Percentiles rank a stretch among this genome's conserved stretches.
Evolutionary conservation across 306 rosid species (phyloP).

Genomic region (Purshia tridentata): DNA sequence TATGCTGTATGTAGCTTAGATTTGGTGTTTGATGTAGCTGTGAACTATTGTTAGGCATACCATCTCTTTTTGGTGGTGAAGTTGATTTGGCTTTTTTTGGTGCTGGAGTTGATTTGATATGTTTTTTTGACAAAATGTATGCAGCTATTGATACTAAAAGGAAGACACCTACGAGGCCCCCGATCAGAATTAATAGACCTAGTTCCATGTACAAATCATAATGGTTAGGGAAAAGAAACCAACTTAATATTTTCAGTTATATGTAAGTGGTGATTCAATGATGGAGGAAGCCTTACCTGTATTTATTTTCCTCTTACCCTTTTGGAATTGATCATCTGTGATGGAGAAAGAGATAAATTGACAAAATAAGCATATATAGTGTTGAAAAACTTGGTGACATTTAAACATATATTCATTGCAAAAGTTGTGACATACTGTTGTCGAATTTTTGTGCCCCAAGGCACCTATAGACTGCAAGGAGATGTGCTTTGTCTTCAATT

Average conservation of each 20-base stretch:
- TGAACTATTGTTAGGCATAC: slow-evolving; percentile 16
- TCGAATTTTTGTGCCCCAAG: slow-evolving; percentile 22
- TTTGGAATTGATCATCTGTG: neutral
- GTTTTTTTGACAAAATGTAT: slow-evolving; percentile 21
- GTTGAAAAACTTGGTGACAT: neutral
- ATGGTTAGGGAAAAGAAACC: slow-evolving; percentile 8
- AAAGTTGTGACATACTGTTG: slow-evolving; percentile 16
- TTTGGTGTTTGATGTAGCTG: neutral
- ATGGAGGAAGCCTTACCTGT: slow-evolving; percentile 10
- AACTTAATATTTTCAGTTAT: neutral
- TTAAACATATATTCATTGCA: neutral
- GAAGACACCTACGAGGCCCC: slow-evolving; percentile 24
- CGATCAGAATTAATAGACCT: slow-evolving; percentile 35
- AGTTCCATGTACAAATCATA: slow-evolving; percentile 12
- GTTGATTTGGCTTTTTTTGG: slow-evolving; percentile 19
- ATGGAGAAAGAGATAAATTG: neutral
- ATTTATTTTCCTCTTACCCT: slow-evolving; percentile 3
- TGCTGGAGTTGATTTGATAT: slow-evolving; percentile 26
- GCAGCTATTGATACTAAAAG: slow-evolving; percentile 13
- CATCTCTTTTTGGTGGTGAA: slow-evolving; percentile 18
- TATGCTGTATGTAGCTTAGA: neutral
- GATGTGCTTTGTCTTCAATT: slow-evolving; percentile 15
- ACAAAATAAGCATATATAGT: neutral
- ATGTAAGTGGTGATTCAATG: neutral
- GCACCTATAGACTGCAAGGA: slow-evolving; percentile 31